Base-by-base conservation (phyloP, 257 asterid species). In the Solanum chilense region DNA sequence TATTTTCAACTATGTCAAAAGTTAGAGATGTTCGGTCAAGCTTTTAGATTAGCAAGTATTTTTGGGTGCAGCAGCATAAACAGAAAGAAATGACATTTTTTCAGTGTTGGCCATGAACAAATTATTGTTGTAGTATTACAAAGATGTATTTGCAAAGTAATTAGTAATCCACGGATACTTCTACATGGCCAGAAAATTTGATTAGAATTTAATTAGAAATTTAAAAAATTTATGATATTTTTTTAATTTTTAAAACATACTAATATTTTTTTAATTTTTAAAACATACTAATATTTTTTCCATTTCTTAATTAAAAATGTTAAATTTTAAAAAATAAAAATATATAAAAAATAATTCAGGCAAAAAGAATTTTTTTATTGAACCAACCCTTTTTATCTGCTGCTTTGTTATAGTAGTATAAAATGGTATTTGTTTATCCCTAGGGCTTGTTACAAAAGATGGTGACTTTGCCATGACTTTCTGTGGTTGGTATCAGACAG, bases 371-470 rank as follows among this genome's bases (percentile, higher is more conserved):
- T 3, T 31, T 33, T 33, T 33, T 33, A 33, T 33, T 33, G 35
- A 33, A 33, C 35, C 5, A 33, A 9, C 39, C 41, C 8, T 77
- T 77, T 77, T 77, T 21, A 77, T 77, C 62, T 41, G 31, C 35
- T 76, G 31, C 12, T 41, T 41, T 41, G 7, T 71, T 71, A 23
- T 60, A 60, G 0, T 21, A 33, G 12, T 49, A 49, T 64, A 11
- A 31, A 33, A 71, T 80, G 85, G 12, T 74, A 23, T 89, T 86
- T 76, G 31, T 69, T 16, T 77, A 83, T 87, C 88, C 88, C 74
- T 90, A 90, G 94, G 91, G 92, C 89, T 92, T 88, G 92, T 86
- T 85, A 78, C 86, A 88, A 87, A 71, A 84, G 87, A 86, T 84
- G 82, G 31, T 49, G 47, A 83, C 62, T 86, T 86, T 86, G 87